These are phyloP conservation scores for Elongisporangium anandrum DNA, from an alignment of 352 stramenopile species.

Conservation along the genomic window DNA sequence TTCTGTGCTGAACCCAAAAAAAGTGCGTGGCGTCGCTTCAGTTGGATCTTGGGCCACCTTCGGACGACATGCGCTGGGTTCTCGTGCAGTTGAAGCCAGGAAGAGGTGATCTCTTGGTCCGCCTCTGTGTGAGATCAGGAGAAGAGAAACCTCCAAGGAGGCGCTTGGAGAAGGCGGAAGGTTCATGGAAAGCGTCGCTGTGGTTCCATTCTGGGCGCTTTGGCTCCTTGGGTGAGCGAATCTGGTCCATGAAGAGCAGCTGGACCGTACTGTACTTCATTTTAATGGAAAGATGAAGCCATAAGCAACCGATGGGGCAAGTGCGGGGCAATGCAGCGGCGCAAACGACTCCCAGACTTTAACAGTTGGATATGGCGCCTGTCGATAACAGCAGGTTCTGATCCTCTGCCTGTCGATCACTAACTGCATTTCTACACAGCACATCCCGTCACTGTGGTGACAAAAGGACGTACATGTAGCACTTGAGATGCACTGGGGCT, in stretches of 20 bases:
- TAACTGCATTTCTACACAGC: too few relatives aligned
- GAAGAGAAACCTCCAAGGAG: neutral
- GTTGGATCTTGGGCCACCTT: neutral
- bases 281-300: neutral
- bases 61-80: neutral
- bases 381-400: too few relatives aligned
- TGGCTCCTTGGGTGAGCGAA: neutral
- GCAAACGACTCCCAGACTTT: too few relatives aligned
- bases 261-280: neutral
- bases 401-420: too few relatives aligned
- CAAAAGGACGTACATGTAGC: too few relatives aligned
- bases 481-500: too few relatives aligned
- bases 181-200: neutral
- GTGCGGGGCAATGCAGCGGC: neutral
- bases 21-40: neutral
- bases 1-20: neutral
- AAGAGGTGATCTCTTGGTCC: neutral
- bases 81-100: neutral
- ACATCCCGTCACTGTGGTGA: too few relatives aligned
- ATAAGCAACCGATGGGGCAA: neutral
- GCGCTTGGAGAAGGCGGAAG: neutral
- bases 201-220: neutral
- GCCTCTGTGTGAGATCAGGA: too few relatives aligned
- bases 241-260: neutral
- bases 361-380: neutral